Base-by-base conservation (phyloP, 495 filamentous ascomycete species). In the Penicillium cosmopolitanum region DNA sequence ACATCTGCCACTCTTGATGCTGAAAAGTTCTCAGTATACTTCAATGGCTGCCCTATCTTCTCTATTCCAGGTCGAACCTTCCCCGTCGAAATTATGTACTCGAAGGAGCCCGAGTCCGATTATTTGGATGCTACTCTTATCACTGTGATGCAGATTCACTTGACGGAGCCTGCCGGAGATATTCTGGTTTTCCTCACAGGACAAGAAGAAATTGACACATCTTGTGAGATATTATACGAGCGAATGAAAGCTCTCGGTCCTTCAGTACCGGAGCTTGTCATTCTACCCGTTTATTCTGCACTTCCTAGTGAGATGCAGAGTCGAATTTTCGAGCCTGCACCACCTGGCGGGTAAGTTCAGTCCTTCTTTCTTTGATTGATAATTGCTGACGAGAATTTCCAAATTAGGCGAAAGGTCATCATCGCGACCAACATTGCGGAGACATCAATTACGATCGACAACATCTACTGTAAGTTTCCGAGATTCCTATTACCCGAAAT, bases 361-460 rank as follows among this genome's bases (percentile, higher is more conserved):
- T 31, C 28, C 4, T 31, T 31, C 28, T 31, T 31, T 9, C 4
- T 8, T 31, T 31, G 2, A 31, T 31, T 8, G 6, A 31, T 31
- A 9, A 31, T 31, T 31, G 28, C 28, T 31, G 28, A 31, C 28
- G 4, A 8, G 28, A 31, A 31, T 31, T 8, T 31, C 28, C 28
- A 31, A 31, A 31, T 31, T 31, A 31, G 86, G 46, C 82, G 95
- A 53, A 99, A 99, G 74, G 92, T 97, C 15, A 91, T 99, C 51
- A 96, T 99, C 71, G 96, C 95, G 3, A 99, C 95, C 16, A 99
- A 99, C 63, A 99, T 99, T 67, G 95, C 95, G 0, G 95, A 99
- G 68, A 99, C 95, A 0, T 96, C 91, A 15, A 94, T 99, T 64
- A 99, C 95, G 0, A 97, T 99, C 57, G 95, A 98, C 71, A 87